Evolutionary conservation across 768 basidiomycete genomes (phyloP).

Genomic region (Dentipellis sp.): DNA sequence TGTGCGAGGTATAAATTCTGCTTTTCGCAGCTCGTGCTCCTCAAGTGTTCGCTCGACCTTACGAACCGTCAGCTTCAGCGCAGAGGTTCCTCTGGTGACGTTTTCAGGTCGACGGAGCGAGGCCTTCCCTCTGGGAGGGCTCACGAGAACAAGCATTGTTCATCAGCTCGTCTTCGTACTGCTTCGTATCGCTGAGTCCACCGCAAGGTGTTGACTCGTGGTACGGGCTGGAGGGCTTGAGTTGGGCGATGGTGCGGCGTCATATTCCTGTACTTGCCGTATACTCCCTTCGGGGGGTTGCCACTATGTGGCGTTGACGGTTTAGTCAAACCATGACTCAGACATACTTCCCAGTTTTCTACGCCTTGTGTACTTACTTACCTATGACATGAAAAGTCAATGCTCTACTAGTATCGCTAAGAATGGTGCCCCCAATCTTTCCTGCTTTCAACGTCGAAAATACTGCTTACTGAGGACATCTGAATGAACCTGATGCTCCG

Average conservation of each 20-base stretch:
- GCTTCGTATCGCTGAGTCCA: slow-evolving; percentile 36
- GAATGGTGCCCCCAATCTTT: no score
- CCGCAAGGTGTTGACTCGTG: slow-evolving; percentile 47
- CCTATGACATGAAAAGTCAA: background rate
- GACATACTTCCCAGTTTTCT: slow-evolving; percentile 30
- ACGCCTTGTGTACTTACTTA: background rate
- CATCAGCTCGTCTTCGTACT: slow-evolving; percentile 24
- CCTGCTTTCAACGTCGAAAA: no score
- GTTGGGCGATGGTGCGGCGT: slow-evolving; percentile 42
- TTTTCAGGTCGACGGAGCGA: slow-evolving; percentile 79
- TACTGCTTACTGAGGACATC: no score
- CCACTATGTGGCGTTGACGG: slow-evolving; percentile 78
- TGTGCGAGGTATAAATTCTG: slow-evolving; percentile 13
- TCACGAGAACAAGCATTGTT: slow-evolving; percentile 38
- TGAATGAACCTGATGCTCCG: no score
- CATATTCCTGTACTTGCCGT: slow-evolving; percentile 82
- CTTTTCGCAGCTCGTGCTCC: slow-evolving; percentile 16
- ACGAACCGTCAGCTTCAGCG: slow-evolving; percentile 51
- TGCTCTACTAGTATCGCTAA: background rate
- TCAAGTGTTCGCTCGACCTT: slow-evolving; percentile 62
- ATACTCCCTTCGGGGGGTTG: slow-evolving; percentile 34
- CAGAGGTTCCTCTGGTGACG: slow-evolving; percentile 53
- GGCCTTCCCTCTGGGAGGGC: slow-evolving; percentile 37
- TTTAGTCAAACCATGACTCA: slow-evolving; percentile 76
- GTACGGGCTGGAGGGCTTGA: slow-evolving; percentile 29